Evolutionary conservation across 129 eudicot species (phyloP), one percentile per base, ranked within the genome.

Genomic region (Helichrysum umbraculigerum): DNA sequence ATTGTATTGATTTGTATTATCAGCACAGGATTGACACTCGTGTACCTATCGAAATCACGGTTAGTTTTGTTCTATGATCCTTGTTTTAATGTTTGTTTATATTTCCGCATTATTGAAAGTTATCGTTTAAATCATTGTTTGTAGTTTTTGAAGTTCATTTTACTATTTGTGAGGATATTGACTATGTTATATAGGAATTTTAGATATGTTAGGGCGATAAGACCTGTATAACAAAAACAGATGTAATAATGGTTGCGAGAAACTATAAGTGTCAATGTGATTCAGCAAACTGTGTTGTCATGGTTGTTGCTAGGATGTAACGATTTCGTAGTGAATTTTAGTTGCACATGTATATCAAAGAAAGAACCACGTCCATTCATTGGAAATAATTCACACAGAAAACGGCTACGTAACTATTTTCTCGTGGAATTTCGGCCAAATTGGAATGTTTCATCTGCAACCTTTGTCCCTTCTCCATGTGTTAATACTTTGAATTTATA

Each of bases 41-140:
- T 19, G 61, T 85, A 47, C 90, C 92, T 17, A 88, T 88, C 41
- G 90, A 88, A 63, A 85, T 79, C 78, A 85, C 89, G 77, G 92
- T 83, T 71, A 54, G 72, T 74, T 68, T 66, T 58, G 50, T 7
- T 17, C 60, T 42, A 19, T 1, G 6, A 67, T 35, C 19, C 41
- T 47, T 52, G 35, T 52, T 66, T 20, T 21, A 14, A 64, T 64
- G n/a, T 12, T 1, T 29, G 25, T 34, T 15, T 25, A 39, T 56
- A n/a, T 30, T 30, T 30, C 42, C 15, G 44, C 29, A 50, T 8
- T 70, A 25, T 2, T 29, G 41, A 29, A 50, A 50, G 10, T 0
- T 41, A 70, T 68, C 17, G 10, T 39, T 29, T 16, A 68, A 62
- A 33, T 34, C 15, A 35, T 33, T 17, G 4, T 62, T 42, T 20